Evolutionary conservation across 352 stramenopile species (phyloP).

Genomic region (Globisporangium nagaii): DNA sequence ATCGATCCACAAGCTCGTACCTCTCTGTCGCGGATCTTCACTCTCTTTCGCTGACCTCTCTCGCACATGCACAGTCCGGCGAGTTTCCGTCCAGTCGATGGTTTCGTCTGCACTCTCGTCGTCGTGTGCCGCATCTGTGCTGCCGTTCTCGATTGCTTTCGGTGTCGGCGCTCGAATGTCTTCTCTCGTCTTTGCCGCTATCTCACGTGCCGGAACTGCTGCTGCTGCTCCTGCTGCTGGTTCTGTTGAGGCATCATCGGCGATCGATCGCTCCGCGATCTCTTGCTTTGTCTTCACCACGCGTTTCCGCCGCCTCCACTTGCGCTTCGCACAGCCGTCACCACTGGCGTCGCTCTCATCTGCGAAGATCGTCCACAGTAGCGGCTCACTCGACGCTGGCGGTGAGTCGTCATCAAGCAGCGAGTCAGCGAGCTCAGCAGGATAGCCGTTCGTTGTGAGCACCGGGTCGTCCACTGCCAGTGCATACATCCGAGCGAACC

Average conservation of each 20-base stretch:
- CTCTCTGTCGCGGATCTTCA: background rate
- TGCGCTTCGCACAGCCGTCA: background rate
- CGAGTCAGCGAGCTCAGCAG: background rate
- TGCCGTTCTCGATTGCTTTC: background rate
- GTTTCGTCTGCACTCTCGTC: too few relatives aligned
- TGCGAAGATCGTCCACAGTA: background rate
- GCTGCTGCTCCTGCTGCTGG: too few relatives aligned
- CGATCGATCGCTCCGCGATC: background rate
- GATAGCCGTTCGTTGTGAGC: background rate
- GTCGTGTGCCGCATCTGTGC: too few relatives aligned
- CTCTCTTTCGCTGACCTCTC: background rate
- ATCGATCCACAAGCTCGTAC: background rate
- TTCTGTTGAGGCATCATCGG: background rate
- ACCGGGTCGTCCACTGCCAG: background rate
- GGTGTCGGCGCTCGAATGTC: too few relatives aligned
- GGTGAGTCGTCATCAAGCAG: background rate
- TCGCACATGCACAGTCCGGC: background rate
- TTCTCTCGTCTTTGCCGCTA: background rate
- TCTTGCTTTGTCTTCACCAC: background rate
- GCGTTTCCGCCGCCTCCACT: background rate
- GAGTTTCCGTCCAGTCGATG: background rate
- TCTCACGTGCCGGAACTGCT: background rate
- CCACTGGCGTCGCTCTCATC: background rate
- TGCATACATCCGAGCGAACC: constrained; percentile 21
- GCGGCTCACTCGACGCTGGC: background rate